Evolutionary conservation across 2,329 filamentous ascomycete genomes (phyloP), one percentile per base, ranked within the genome.

Genomic region (Onygena corvina): DNA sequence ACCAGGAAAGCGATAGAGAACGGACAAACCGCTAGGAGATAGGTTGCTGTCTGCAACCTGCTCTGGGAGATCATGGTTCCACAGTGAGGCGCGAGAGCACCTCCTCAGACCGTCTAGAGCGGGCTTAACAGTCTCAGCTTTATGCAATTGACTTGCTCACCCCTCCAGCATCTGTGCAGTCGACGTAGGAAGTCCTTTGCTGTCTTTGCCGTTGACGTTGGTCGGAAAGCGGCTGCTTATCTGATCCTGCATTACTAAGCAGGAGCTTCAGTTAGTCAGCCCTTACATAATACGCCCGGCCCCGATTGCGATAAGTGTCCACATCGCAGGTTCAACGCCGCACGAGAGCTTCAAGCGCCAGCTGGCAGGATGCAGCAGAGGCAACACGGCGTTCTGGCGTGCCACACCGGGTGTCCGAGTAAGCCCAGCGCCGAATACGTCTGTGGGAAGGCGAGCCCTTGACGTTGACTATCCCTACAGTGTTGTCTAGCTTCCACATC

Each of bases 1-100:
- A 82, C 79, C 36, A 82, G 69, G 62, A 81, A 81, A 14, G 76
- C 74, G 56, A 82, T 82, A 56, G 75, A 78, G 66, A 81, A 81
- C 30, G 80, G 73, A 45, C 78, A 80, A 54, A 81, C 75, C 38
- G 74, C 76, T 40, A 79, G 67, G 21, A 82, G 67, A 58, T 82
- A 82, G 16, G 77, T 77, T 27, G 73, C 67, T 25, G 76, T 71
- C 60, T 82, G 79, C 1, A 71, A 61, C 54, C 69, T 68, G 16
- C 71, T 73, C n/a, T 76, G 78, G 21, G 76, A 80, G 59, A 81
- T 76, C 54, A 72, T 59, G 18, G 25, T 40, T 40, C 36, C 18
- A 21, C 18, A 4, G 36, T n/a, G 4, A 7, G 9, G 14, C 20
- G 18, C 12, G 8, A 23, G 16, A 23, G 36, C 36, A 40, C 25